Percentiles rank a stretch among this genome's conserved stretches.
phyloP scores from a whole-genome alignment of 192 early-diverging fungal species.

The Mortierella antarctica region DNA sequence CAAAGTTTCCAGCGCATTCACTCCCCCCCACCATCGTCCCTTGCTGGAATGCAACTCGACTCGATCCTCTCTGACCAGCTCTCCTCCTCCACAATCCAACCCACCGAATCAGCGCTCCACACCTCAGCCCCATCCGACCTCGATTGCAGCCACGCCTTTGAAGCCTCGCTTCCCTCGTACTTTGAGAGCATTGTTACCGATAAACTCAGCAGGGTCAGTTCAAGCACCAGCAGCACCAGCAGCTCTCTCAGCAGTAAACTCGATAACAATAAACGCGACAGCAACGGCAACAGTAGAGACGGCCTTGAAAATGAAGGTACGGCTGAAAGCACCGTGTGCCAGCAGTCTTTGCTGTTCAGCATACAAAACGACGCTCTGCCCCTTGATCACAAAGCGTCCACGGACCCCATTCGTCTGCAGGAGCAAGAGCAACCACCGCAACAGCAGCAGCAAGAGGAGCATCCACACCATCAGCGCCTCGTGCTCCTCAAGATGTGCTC shows the following conservation, averaged over 20 bases:
- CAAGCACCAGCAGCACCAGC: slow-evolving; percentile 7
- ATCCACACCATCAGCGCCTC: neutral
- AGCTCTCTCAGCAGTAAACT: neutral
- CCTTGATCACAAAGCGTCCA: slow-evolving; percentile 7
- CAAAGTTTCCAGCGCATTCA: no score
- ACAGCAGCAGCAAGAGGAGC: neutral
- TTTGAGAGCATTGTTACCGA: slow-evolving; percentile 4
- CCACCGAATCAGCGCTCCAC: neutral
- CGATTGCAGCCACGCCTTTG: slow-evolving; percentile 1
- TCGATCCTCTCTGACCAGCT: slow-evolving; percentile 22
- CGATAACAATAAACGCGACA: neutral
- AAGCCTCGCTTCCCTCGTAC: slow-evolving; percentile 8
- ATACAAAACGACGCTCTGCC: neutral
- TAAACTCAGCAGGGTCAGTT: neutral
- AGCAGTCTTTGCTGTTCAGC: neutral
- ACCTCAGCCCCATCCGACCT: neutral
- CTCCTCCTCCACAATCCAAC: neutral
- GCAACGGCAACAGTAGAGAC: slow-evolving; percentile 5
- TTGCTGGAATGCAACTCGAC: slow-evolving; percentile 31
- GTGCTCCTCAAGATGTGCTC: neutral
- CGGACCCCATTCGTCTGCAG: neutral
- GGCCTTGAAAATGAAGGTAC: neutral
- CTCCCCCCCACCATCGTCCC: neutral
- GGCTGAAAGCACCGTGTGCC: neutral
- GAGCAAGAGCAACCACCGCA: neutral